These are phyloP conservation scores for Euclidium syriacum DNA, from an alignment of 345 rosid species.

Conservation along the genomic window DNA sequence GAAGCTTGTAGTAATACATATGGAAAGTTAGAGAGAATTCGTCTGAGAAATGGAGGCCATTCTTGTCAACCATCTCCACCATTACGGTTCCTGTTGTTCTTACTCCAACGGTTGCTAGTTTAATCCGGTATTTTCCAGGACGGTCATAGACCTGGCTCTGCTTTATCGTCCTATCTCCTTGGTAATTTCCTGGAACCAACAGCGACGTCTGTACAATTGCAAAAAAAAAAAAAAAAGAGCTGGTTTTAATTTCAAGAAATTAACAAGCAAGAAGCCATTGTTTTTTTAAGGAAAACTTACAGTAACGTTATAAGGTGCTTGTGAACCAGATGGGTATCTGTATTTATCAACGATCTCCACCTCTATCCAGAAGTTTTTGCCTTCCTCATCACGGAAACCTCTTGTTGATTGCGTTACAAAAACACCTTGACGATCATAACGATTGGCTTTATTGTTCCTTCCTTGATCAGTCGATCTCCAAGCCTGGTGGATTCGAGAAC, in stretches of 20 bases:
- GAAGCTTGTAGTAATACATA: slow-evolving; percentile 90
- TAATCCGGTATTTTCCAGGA: slow-evolving; percentile 73
- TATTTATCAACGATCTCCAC: slow-evolving; percentile 83
- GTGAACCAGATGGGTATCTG: slow-evolving; percentile 85
- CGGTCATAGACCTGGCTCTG: slow-evolving; percentile 56
- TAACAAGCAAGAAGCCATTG: not conserved
- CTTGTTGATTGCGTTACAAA: slow-evolving; percentile 79
- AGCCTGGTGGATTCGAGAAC: slow-evolving; percentile 57
- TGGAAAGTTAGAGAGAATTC: slow-evolving; percentile 97
- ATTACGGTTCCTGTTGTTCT: slow-evolving; percentile 90
- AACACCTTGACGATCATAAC: slow-evolving; percentile 73
- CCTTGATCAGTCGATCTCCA: slow-evolving; percentile 95
- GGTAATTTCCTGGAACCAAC: slow-evolving; percentile 94
- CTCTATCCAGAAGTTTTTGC: slow-evolving; percentile 96
- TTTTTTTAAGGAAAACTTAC: slow-evolving; percentile 45
- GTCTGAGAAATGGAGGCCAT: slow-evolving; percentile 86
- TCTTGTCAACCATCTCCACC: slow-evolving; percentile 97
- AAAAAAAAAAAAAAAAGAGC: too few species aligned
- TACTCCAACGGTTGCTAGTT: slow-evolving; percentile 84
- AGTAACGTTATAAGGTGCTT: slow-evolving; percentile 91
- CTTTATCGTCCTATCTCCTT: slow-evolving; percentile 77
- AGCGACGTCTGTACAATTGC: slow-evolving; percentile 62
- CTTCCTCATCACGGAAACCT: slow-evolving; percentile 98
- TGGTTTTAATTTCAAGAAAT: slow-evolving; percentile 11
- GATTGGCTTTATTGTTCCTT: slow-evolving; percentile 75